Evolutionary conservation across 306 rosid genomes (phyloP).

Genomic region (Crotalaria pallida): DNA sequence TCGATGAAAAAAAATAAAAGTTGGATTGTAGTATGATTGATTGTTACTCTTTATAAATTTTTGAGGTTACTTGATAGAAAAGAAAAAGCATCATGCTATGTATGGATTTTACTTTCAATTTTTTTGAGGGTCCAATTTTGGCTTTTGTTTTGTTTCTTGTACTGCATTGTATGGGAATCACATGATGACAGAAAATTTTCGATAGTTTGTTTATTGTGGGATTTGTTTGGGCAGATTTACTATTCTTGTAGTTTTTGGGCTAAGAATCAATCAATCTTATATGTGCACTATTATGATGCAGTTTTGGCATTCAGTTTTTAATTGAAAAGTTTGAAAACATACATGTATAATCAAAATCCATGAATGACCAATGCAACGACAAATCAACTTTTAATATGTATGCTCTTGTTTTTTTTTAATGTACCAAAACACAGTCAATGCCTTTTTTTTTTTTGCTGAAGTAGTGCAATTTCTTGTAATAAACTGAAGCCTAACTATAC

Average conservation of each 20-base stretch:
- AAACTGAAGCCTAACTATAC: conserved; percentile 1
- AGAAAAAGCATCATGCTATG: neutral
- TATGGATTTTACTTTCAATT: neutral
- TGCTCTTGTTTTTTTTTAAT: conserved; percentile 10
- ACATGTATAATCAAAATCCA: neutral
- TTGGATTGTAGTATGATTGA: too few species aligned
- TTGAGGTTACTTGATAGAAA: neutral
- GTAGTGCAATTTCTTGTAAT: neutral
- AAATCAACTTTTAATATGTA: neutral
- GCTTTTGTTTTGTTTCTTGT: neutral
- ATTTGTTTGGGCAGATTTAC: neutral
- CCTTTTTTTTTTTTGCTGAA: too few species aligned
- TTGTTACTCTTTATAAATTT: conserved; percentile 6
- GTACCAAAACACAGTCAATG: too few species aligned
- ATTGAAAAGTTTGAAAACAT: neutral
- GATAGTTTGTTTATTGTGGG: conserved; percentile 9
- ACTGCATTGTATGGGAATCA: neutral
- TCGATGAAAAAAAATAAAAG: too few species aligned
- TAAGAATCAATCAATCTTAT: conserved; percentile 15
- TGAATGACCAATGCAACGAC: neutral
- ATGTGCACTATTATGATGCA: neutral
- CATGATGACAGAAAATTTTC: neutral
- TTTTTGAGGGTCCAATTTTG: neutral
- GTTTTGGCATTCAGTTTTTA: neutral
- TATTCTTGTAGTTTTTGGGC: conserved; percentile 13